Percentiles rank a stretch among this genome's conserved stretches.
Evolutionary conservation across 768 basidiomycete species (phyloP).

Genomic region (Russula griseocarnosa): DNA sequence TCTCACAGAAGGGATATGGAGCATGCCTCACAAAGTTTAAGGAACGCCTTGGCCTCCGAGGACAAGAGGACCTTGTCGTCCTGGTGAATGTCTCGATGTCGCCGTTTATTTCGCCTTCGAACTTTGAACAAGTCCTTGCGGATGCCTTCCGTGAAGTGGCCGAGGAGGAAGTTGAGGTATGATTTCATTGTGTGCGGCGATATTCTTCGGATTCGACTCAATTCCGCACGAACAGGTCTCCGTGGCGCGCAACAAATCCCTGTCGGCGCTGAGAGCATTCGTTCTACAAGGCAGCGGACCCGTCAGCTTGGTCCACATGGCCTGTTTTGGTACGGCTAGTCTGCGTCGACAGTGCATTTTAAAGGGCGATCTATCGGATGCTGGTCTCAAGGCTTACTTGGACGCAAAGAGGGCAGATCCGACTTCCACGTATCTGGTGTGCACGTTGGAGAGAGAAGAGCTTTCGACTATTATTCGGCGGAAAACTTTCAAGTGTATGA

Average conservation of each 20-base stretch:
- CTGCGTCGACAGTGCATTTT: slow-evolving; percentile 40
- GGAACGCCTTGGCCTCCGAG: slow-evolving; percentile 36
- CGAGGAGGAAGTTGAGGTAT: slow-evolving; percentile 38
- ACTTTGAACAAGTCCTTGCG: slow-evolving; percentile 35
- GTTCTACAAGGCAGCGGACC: slow-evolving; percentile 38
- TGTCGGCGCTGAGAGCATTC: slow-evolving; percentile 36
- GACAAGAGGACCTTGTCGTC: slow-evolving; percentile 37
- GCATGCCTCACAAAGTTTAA: slow-evolving; percentile 38
- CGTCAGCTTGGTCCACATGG: slow-evolving; percentile 36
- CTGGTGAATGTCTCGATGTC: slow-evolving; percentile 42
- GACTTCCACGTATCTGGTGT: slow-evolving; percentile 28
- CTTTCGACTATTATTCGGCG: slow-evolving; percentile 17
- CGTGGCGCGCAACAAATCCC: slow-evolving; percentile 36
- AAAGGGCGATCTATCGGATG: slow-evolving; percentile 32
- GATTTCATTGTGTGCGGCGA: background rate
- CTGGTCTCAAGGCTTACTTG: slow-evolving; percentile 25
- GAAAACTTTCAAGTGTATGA: slow-evolving; percentile 11
- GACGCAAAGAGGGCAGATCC: slow-evolving; percentile 26
- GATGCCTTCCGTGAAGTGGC: slow-evolving; percentile 36
- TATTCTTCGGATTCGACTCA: background rate
- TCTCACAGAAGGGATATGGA: slow-evolving; percentile 38
- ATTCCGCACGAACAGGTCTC: slow-evolving; percentile 13
- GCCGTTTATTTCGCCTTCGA: slow-evolving; percentile 34
- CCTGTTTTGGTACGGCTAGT: slow-evolving; percentile 39
- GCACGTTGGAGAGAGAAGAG: slow-evolving; percentile 27